Evolutionary conservation across 140 eudicot genomes (phyloP).

Genomic region (Oenanthe javanica): DNA sequence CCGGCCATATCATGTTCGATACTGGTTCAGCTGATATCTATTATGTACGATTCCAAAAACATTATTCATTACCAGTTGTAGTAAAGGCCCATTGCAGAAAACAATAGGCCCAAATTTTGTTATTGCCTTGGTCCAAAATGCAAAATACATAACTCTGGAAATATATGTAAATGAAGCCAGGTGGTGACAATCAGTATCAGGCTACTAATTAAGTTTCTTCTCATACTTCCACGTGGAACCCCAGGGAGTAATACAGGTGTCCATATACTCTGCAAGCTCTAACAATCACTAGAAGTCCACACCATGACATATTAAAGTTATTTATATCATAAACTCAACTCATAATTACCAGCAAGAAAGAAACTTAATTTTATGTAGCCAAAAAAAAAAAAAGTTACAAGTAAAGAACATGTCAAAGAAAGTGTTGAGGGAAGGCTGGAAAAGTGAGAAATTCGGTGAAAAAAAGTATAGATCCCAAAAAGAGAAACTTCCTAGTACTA

Average conservation of each 20-base stretch:
- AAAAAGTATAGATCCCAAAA: neutral
- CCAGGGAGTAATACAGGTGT: neutral
- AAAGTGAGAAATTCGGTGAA: neutral
- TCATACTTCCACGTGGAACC: neutral
- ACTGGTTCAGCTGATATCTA: too few relatives aligned
- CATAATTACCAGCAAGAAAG: neutral
- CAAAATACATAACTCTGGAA: too few relatives aligned
- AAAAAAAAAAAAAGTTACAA: neutral
- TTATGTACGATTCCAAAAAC: too few relatives aligned
- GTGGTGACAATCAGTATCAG: neutral
- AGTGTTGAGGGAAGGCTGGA: neutral
- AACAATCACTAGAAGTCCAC: neutral
- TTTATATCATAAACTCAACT: neutral
- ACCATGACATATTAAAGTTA: neutral
- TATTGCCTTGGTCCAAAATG: too few relatives aligned
- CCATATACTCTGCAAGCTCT: neutral
- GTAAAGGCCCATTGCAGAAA: neutral
- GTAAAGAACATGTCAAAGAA: neutral
- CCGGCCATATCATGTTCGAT: too few relatives aligned
- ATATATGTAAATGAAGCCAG: too few relatives aligned
- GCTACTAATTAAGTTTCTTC: neutral
- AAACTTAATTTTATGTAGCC: too few relatives aligned
- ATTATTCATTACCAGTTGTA: neutral
- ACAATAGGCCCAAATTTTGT: neutral
- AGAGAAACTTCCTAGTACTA: conserved; percentile 25